Base-by-base conservation (phyloP, 2,329 filamentous ascomycete species). In the Pseudogymnoascus sp. region DNA sequence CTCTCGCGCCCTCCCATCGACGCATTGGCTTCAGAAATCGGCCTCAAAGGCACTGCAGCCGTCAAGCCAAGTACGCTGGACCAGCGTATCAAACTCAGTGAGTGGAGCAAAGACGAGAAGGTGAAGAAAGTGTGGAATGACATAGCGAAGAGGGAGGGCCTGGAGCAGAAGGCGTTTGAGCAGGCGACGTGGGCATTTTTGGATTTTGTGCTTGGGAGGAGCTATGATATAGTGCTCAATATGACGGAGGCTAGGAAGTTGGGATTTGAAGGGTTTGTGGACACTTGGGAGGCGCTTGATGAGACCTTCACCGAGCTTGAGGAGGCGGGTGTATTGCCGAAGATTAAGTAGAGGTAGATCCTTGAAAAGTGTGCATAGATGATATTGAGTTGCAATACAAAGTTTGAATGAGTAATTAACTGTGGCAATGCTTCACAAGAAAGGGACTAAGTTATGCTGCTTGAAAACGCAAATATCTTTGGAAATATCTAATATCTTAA, bases 241-340 rank as follows among this genome's bases (percentile, higher is more conserved):
- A 79, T 80, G 75, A 79, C 72, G 60, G 81, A 80, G 69, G 79
- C 79, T 4, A 72, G 79, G 62, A 75, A 74, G 65, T 68, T 74
- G 23, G 79, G 79, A 0, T 81, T 76, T 75, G 76, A 70, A 0
- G 78, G 76, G 0, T 78, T 73, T 62, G 63, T 65, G n/a, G 75
- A 73, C 69, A 73, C 73, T 1, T 79, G 75, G 71, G 75, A 76
- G 14, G 72, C 71, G 11, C 69, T 78, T 36, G 70, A 71, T 26
- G 69, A 71, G 11, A 74, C 73, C 1, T 77, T 78, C 64, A 68
- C 71, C 10, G 67, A 71, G 59, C 63, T 73, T n/a, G 71, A 72
- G 60, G 65, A 66, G 14, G 68, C 68, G 60, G 64, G 66, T 3
- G 65, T 73, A 60, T 66, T 73, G 51, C 72, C 72, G 6, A 65